Evolutionary conservation across 495 filamentous ascomycete species (phyloP), one percentile per base, ranked within the genome.

Genomic region (Aspergillus carlsbadensis): DNA sequence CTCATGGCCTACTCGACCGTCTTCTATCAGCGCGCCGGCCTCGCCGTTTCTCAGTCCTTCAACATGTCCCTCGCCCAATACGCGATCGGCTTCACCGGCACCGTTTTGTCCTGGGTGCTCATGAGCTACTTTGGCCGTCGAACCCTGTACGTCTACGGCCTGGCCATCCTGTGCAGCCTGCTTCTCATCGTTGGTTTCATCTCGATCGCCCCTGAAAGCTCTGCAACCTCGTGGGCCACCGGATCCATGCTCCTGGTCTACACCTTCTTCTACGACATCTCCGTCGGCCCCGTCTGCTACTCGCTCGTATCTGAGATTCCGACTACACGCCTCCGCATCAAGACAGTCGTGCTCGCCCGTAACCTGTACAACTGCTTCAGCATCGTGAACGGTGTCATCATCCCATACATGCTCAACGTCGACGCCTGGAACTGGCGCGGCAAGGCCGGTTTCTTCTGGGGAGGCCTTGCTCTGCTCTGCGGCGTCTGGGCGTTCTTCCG

Each of bases 1-100:
- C 67, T 94, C 67, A 86, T 82, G 49, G 87, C 87, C 58, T 94
- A 91, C 67, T 87, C 84, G 11, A 90, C 87, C 21, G 85, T 91
- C 63, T 94, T 92, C 73, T 72, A 89, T 45, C 74, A 84, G 56
- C 85, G 87, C 60, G 89, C 90, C 3, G 90, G 90, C 0, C 76
- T 92, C 1, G 59, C 66, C 34, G 62, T 74, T 1, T 65, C 71
- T 15, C 78, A 80, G 31, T 80, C 89, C 0, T 91, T 88, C 60
- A 70, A 81, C 43, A 86, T 93, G 58, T 81, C 85, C 21, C 74
- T 91, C 46, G 87, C 87, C 14, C 85, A 89, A 66, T 90, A 90
- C 65, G 84, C 75, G 6, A 87, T 93, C 50, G 88, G 87, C 70
- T 85, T 86, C 68, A 78, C 81, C 5, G 88, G 87, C 20, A 84